These are phyloP conservation scores for Marasmius fiardii DNA, from an alignment of 1,284 basidiomycete species.

Conservation along the genomic window DNA sequence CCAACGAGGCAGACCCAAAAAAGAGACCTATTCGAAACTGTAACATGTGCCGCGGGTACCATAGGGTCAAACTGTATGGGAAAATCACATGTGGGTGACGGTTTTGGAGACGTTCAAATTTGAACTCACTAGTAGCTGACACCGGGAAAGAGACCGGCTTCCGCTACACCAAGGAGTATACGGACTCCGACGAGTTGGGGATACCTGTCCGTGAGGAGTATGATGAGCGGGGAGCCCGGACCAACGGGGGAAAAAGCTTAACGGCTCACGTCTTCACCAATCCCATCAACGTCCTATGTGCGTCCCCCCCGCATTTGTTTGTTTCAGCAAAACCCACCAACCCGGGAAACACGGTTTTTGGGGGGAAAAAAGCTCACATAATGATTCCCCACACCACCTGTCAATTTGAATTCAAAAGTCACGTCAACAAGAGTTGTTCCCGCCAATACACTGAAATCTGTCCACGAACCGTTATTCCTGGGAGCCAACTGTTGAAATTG, in stretches of 20 bases:
- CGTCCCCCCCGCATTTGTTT: not conserved
- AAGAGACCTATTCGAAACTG: constrained; percentile 52
- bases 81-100: not conserved
- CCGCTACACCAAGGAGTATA: constrained; percentile 60
- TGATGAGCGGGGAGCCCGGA: not conserved
- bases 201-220: constrained; percentile 35
- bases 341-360: not conserved
- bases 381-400: constrained; percentile 48
- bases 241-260: constrained; percentile 3
- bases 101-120: not conserved
- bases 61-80: constrained; percentile 38
- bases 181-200: constrained; percentile 58
- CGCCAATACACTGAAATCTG: not conserved
- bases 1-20: constrained; percentile 45
- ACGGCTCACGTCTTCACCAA: constrained; percentile 53
- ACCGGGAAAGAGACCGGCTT: constrained; percentile 69
- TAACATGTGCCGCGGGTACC: constrained; percentile 48
- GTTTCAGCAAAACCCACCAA: too few species aligned
- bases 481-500: constrained; percentile 36
- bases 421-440: not conserved
- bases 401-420: constrained; percentile 6
- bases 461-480: constrained; percentile 40
- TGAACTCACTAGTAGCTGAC: constrained; percentile 54
- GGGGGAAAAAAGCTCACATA: constrained; percentile 37
- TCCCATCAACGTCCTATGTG: constrained; percentile 58